phyloP scores from a whole-genome alignment of 305 asterid genomes.

The Rubia occidens region DNA sequence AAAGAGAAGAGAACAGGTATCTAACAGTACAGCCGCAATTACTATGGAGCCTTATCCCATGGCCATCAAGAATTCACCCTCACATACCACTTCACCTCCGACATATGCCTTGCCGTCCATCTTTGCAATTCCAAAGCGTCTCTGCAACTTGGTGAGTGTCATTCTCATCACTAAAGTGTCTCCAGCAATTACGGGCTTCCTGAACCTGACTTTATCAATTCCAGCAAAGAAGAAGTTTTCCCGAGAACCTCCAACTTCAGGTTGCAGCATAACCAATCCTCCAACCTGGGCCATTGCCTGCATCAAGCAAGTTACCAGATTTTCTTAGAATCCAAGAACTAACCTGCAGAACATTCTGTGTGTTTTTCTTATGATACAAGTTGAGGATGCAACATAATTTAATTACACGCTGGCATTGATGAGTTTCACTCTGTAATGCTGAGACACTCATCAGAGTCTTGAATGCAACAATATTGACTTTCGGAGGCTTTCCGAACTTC shows the following conservation, averaged over 20 bases:
- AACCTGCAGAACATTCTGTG: background rate
- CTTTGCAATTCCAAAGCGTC: constrained; percentile 67
- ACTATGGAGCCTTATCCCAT: constrained; percentile 27
- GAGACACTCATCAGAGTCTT: background rate
- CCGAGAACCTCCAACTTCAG: constrained; percentile 81
- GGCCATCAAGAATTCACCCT: constrained; percentile 80
- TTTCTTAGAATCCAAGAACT: background rate
- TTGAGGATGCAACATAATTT: background rate
- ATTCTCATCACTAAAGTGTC: constrained; percentile 90
- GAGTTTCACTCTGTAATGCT: background rate
- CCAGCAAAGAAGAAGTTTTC: constrained; percentile 82
- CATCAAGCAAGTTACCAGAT: background rate
- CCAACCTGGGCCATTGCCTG: constrained; percentile 99
- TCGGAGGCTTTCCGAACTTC: background rate
- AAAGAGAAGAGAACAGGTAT: constrained; percentile 2
- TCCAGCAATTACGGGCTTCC: constrained; percentile 85
- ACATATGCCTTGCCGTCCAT: constrained; percentile 83
- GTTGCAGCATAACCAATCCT: constrained; percentile 81
- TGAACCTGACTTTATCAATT: constrained; percentile 73
- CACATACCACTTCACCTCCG: constrained; percentile 58
- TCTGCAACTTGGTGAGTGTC: constrained; percentile 76
- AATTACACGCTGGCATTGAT: background rate
- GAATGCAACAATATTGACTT: background rate
- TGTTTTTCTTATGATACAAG: background rate
- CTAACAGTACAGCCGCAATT: constrained; percentile 4